These are phyloP conservation scores for Candolleomyces eurysporus DNA, from an alignment of 768 basidiomycete genomes.

Conservation along the genomic window DNA sequence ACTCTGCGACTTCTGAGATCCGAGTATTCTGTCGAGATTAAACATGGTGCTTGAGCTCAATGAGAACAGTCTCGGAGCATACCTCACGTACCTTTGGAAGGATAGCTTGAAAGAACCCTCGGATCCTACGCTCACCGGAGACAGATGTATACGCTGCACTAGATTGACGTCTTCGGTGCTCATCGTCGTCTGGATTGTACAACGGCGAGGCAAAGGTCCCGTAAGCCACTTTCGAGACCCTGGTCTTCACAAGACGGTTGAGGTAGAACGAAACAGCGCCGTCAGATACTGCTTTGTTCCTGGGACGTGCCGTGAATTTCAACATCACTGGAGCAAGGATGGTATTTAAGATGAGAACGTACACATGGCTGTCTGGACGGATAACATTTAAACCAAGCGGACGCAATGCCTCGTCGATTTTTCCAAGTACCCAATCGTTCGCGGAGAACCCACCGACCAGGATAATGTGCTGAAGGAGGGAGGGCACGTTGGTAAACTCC, in stretches of 20 bases:
- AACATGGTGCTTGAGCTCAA: too few species aligned
- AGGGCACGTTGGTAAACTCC: too few species aligned
- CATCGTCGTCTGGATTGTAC: neutral
- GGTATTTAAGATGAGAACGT: slow-evolving; percentile 15
- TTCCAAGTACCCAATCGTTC: slow-evolving; percentile 49
- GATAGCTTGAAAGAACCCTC: neutral
- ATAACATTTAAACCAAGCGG: slow-evolving; percentile 38
- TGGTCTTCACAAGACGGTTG: neutral
- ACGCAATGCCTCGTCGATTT: slow-evolving; percentile 38
- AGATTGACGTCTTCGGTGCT: neutral
- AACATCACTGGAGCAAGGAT: neutral
- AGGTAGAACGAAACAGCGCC: slow-evolving; percentile 1
- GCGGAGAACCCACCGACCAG: slow-evolving; percentile 61
- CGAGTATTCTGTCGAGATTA: too few species aligned
- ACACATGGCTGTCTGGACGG: slow-evolving; percentile 56
- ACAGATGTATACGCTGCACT: neutral
- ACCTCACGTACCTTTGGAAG: neutral
- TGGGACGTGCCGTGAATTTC: neutral
- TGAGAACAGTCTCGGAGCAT: too few species aligned
- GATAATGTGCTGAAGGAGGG: slow-evolving; percentile 30
- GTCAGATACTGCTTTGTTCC: slow-evolving; percentile 17
- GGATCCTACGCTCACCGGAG: neutral
- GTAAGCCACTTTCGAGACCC: neutral
- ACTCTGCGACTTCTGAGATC: too few species aligned
- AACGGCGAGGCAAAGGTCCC: neutral